Evolutionary conservation across 2,329 filamentous ascomycete genomes (phyloP).

Genomic region (Emmonsia crescens): DNA sequence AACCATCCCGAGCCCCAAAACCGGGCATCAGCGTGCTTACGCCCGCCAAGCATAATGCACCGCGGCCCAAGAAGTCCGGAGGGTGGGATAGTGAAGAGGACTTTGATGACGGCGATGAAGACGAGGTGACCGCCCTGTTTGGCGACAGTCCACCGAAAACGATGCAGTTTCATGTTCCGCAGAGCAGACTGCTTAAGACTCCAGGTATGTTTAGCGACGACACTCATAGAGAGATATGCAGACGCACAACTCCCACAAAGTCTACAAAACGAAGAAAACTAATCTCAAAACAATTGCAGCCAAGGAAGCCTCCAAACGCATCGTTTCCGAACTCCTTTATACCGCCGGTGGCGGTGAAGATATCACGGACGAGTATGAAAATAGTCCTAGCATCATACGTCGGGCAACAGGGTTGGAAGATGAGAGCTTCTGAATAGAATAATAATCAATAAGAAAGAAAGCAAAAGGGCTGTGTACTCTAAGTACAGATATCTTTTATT

Average conservation of each 20-base stretch:
- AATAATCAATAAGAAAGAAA: not conserved
- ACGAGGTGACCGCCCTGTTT: slow-evolving; percentile 47
- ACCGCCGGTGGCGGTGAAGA: slow-evolving; percentile 27
- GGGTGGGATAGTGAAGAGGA: slow-evolving; percentile 67
- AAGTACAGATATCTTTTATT: no score
- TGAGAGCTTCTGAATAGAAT: slow-evolving; percentile 33
- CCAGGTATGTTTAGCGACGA: slow-evolving; percentile 28
- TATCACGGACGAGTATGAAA: slow-evolving; percentile 26
- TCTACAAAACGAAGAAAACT: not conserved
- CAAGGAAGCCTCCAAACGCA: slow-evolving; percentile 40
- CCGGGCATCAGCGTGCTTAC: slow-evolving; percentile 82
- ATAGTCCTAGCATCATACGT: slow-evolving; percentile 37
- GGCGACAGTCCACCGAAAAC: slow-evolving; percentile 82
- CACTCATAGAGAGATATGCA: not conserved
- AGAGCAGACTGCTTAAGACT: slow-evolving; percentile 39
- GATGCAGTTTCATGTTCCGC: slow-evolving; percentile 43
- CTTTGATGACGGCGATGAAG: slow-evolving; percentile 46
- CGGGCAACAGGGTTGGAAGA: slow-evolving; percentile 33
- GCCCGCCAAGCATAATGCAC: slow-evolving; percentile 43
- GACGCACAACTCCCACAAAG: not conserved
- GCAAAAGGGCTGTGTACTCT: no score
- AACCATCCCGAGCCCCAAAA: slow-evolving; percentile 47
- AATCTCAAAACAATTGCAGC: slow-evolving; percentile 22
- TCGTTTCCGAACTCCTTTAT: slow-evolving; percentile 38
- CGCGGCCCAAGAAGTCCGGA: slow-evolving; percentile 17